These are phyloP conservation scores for Epicoccum nigrum DNA, from an alignment of 2,329 filamentous ascomycete genomes.

Conservation along the genomic window DNA sequence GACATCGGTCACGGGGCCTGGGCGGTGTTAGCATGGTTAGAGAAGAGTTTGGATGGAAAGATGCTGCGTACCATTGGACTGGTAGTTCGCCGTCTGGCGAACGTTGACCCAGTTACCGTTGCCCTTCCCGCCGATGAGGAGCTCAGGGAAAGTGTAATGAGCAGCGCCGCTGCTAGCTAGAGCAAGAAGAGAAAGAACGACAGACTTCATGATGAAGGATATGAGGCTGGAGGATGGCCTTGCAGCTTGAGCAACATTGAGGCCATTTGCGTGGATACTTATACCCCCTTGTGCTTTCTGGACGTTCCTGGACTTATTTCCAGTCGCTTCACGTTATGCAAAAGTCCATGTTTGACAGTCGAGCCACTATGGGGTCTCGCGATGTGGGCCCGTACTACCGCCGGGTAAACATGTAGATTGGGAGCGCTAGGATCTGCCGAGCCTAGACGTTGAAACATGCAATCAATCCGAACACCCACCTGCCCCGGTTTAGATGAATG, in stretches of 20 bases:
- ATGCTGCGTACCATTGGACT: conserved; percentile 34
- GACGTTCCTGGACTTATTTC: not conserved
- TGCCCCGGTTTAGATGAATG: not conserved
- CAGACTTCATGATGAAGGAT: conserved; percentile 34
- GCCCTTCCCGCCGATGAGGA: conserved; percentile 29
- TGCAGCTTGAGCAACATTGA: conserved; percentile 11
- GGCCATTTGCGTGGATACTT: conserved; percentile 9
- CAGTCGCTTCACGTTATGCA: not conserved
- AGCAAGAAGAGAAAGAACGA: conserved; percentile 29
- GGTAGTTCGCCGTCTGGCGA: conserved; percentile 42
- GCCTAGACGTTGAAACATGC: conserved; percentile 18
- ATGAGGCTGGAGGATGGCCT: not conserved
- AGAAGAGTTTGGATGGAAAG: not conserved
- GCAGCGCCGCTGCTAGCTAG: conserved; percentile 32
- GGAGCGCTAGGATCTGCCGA: conserved; percentile 15
- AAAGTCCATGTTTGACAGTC: not conserved
- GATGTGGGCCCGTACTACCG: conserved; percentile 18
- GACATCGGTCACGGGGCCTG: conserved; percentile 30
- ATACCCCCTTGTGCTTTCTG: conserved; percentile 2
- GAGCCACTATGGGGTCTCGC: conserved; percentile 7
- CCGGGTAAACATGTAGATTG: conserved; percentile 28
- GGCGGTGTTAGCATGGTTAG: not conserved
- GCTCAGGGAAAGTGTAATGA: conserved; percentile 44
- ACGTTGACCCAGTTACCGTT: conserved; percentile 44
- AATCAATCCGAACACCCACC: conserved; percentile 9